Evolutionary conservation across 306 rosid genomes (phyloP).

Genomic region (Argentina anserina): DNA sequence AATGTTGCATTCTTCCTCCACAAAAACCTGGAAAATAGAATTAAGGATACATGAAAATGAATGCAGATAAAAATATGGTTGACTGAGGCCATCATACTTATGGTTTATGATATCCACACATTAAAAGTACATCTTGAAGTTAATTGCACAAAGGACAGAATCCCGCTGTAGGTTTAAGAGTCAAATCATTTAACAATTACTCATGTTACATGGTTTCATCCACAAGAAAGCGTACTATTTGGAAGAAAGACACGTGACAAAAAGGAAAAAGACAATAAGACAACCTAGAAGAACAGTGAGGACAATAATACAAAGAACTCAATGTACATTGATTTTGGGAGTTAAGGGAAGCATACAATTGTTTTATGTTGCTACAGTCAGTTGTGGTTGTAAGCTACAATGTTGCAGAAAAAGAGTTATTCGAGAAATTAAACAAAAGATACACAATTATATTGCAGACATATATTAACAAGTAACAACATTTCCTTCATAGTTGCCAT

Average conservation of each 20-base stretch:
- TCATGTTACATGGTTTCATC: background rate
- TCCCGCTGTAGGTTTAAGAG: background rate
- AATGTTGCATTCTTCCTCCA: conserved; percentile 95
- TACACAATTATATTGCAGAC: background rate
- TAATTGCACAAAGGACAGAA: conserved; percentile 11
- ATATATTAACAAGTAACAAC: background rate
- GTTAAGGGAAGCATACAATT: background rate
- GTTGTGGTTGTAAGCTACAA: background rate
- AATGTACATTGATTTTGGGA: background rate
- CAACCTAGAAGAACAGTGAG: background rate
- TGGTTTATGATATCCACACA: background rate
- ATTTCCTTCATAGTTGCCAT: background rate
- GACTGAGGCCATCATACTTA: conserved; percentile 5
- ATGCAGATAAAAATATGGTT: background rate
- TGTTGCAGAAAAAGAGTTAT: background rate
- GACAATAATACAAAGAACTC: background rate
- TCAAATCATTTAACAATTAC: background rate
- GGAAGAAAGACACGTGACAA: background rate
- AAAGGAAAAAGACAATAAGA: background rate
- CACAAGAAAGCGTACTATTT: background rate
- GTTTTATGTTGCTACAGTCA: background rate
- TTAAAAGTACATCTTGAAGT: background rate
- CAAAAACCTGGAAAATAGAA: conserved; percentile 58
- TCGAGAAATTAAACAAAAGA: background rate
- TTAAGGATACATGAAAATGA: conserved; percentile 3